These are phyloP conservation scores for Athelia sp. DNA, from an alignment of 1,284 basidiomycete genomes.

Conservation along the genomic window DNA sequence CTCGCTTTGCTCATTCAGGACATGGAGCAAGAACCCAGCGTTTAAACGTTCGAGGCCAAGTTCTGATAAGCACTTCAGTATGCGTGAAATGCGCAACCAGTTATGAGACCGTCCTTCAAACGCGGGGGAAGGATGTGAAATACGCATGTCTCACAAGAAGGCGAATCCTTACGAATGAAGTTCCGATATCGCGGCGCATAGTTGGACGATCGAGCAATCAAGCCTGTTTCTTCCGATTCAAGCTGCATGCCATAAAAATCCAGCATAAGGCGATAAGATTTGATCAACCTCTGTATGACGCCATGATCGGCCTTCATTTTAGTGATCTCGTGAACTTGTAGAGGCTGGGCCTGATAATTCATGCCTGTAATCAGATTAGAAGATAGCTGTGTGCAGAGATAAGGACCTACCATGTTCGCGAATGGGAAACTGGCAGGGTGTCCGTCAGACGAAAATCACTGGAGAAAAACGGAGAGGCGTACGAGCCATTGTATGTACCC, in stretches of 20 bases:
- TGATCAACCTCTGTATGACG: constrained; percentile 46
- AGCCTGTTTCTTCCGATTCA: constrained; percentile 48
- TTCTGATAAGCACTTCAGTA: constrained; percentile 72
- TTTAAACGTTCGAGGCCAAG: constrained; percentile 58
- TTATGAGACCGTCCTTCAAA: constrained; percentile 62
- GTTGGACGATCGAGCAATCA: constrained; percentile 43
- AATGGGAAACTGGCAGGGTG: constrained; percentile 17
- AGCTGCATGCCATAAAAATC: constrained; percentile 73
- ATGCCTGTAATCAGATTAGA: constrained; percentile 53
- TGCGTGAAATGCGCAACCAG: constrained; percentile 72
- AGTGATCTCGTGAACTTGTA: constrained; percentile 59
- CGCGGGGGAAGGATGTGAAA: constrained; percentile 3
- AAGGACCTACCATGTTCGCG: constrained; percentile 11
- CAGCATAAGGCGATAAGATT: constrained; percentile 67
- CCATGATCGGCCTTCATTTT: constrained; percentile 50
- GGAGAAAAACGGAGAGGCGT: too few species aligned
- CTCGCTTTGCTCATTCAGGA: constrained; percentile 68
- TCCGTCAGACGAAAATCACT: too few species aligned
- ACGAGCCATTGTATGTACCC: constrained; percentile 71
- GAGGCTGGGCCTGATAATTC: constrained; percentile 62
- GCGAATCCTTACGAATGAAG: constrained; percentile 52
- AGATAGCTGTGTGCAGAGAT: constrained; percentile 9
- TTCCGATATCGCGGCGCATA: constrained; percentile 54
- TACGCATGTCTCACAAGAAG: constrained; percentile 3
- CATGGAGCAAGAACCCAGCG: constrained; percentile 63